phyloP scores from a whole-genome alignment of 495 filamentous ascomycete genomes.

The Saxophila tyrrhenica region DNA sequence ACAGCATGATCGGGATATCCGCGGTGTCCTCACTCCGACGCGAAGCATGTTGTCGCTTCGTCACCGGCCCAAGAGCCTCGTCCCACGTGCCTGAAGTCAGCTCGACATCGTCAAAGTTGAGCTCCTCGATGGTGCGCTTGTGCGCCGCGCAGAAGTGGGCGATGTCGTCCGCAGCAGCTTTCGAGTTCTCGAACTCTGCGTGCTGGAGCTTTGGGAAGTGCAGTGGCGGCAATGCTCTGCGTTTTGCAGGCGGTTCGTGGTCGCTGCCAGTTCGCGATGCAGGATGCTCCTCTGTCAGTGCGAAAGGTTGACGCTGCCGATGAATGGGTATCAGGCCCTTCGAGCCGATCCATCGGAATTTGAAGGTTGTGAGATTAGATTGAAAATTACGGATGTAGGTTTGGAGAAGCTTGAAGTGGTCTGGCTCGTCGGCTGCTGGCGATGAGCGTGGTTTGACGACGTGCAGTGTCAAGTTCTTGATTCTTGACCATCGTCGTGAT shows the following conservation, averaged over 20 bases:
- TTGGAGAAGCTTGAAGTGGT: constrained; percentile 66
- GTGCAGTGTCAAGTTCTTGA: constrained; percentile 51
- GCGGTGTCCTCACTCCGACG: background rate
- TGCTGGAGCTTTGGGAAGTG: constrained; percentile 47
- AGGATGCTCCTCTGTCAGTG: constrained; percentile 27
- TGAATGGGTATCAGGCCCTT: constrained; percentile 57
- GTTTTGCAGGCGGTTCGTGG: constrained; percentile 19
- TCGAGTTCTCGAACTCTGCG: constrained; percentile 55
- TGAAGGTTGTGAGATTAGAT: constrained; percentile 46
- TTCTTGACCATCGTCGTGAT: constrained; percentile 56
- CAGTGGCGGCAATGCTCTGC: constrained; percentile 29
- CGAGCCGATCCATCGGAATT: constrained; percentile 59
- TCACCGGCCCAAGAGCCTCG: constrained; percentile 55
- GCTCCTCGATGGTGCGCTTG: constrained; percentile 50
- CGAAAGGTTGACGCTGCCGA: constrained; percentile 38
- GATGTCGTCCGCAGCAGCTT: constrained; percentile 57
- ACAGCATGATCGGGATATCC: constrained; percentile 21
- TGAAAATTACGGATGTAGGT: constrained; percentile 58
- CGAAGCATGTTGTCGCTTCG: background rate
- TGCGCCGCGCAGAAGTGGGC: constrained; percentile 49
- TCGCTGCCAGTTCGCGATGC: constrained; percentile 2
- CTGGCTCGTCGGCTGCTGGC: constrained; percentile 43
- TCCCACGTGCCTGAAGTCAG: constrained; percentile 62
- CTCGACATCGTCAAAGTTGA: constrained; percentile 59
- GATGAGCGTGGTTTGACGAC: background rate